Conservation (phyloP, 306 rosid species). For the Cucumis melo region DNA sequence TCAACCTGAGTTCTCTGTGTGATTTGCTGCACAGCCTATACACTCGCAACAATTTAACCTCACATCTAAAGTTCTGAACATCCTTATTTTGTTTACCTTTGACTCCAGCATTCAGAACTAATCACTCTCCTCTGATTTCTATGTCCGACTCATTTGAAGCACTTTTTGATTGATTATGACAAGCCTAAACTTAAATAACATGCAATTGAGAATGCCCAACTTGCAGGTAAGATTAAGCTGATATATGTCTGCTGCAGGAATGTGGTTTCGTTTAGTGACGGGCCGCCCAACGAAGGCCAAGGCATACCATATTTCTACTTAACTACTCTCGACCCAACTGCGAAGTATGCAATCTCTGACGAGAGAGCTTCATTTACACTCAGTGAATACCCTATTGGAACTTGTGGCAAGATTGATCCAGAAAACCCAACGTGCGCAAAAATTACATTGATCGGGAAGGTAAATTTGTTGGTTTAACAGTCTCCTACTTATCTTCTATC, state of each 20-base stretch:
- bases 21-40: too few species aligned
- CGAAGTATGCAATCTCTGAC: conserved; percentile 48
- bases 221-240: background rate
- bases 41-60: too few species aligned
- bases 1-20: too few species aligned
- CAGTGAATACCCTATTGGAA: conserved; percentile 74
- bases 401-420: conserved; percentile 72
- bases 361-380: conserved; percentile 65
- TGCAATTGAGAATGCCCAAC: background rate
- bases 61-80: background rate
- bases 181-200: background rate
- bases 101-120: background rate
- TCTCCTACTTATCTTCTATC: background rate
- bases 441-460: conserved; percentile 79
- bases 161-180: background rate
- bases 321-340: conserved; percentile 81
- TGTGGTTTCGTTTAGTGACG: conserved; percentile 87
- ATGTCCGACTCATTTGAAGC: background rate
- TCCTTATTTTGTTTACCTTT: background rate
- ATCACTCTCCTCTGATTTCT: background rate
- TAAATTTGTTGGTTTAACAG: conserved; percentile 6
- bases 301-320: conserved; percentile 89
- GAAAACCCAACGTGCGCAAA: conserved; percentile 85
- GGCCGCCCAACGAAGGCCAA: conserved; percentile 41
- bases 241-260: conserved; percentile 33